Base-by-base conservation (phyloP, 345 rosid species). In the Populus pruinosa region DNA sequence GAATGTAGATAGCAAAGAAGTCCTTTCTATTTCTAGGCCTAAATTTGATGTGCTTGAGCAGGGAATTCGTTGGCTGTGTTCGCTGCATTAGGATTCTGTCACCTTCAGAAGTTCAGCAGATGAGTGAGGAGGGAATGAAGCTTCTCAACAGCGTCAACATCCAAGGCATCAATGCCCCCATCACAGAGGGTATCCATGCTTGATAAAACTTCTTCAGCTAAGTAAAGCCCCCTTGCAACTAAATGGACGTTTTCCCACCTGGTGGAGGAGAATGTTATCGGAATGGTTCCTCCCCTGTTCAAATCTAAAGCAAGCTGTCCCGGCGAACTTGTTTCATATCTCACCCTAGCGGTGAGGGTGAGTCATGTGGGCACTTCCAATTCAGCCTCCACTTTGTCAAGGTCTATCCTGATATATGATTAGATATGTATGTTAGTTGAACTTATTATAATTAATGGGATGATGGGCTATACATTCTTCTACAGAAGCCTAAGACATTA, bases 101-200 rank as follows among this genome's bases (percentile, higher is more conserved):
- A 0, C 99, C 99, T 49, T 81, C 90, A 49, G 99, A 94, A 82
- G 99, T 94, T 72, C 91, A 94, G 89, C 97, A 96, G 86, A 94
- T 96, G 99, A 96, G 98, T 49, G 98, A 96, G 85, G 99, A 94
- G 73, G 99, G 99, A 59, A 92, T 94, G 97, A 89, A 91, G 91
- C 97, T 96, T 79, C 90, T 94, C 70, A 90, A 89, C 88, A 86
- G 86, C 71, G 94, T 92, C 1, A 84, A 89, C 41, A 77, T 84
- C 43, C 91, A 86, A 64, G 91, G 88, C 67, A 82, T 83, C 29
- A 77, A 79, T 49, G 77, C 87, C 72, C 49, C 85, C 29, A 71
- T 81, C 59, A 39, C 88, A 10, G 91, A 78, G 13, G 80, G 67
- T 35, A 76, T 74, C 67, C 55, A 59, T 16, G 79, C 83, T 61